Percentiles rank a stretch among this genome's conserved stretches.
Evolutionary conservation across 2,329 filamentous ascomycete species (phyloP).

Genomic region (Stachybotrys chartarum): DNA sequence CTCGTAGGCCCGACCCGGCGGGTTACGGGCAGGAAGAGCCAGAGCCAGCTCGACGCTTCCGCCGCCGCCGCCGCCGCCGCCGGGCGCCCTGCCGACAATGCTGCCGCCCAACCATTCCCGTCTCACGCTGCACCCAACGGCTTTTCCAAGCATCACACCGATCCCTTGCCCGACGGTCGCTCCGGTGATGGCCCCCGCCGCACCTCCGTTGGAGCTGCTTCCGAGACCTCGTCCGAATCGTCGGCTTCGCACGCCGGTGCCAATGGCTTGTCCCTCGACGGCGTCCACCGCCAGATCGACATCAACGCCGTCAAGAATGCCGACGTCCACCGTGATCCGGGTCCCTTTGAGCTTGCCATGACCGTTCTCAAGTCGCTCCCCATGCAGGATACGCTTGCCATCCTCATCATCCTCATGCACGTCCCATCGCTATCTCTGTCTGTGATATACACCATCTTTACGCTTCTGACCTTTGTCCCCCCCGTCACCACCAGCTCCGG

Average conservation of each 20-base stretch:
- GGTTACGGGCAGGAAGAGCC: slow-evolving; percentile 35
- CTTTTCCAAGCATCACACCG: slow-evolving; percentile 25
- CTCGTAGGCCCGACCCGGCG: slow-evolving; percentile 33
- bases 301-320: slow-evolving; percentile 62
- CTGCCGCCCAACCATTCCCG: slow-evolving; percentile 15
- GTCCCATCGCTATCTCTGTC: slow-evolving; percentile 83
- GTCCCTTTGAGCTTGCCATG: slow-evolving; percentile 68
- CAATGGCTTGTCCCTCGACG: slow-evolving; percentile 31
- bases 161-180: slow-evolving; percentile 30
- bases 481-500: slow-evolving; percentile 72
- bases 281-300: slow-evolving; percentile 59
- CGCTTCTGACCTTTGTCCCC: slow-evolving; percentile 85
- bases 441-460: slow-evolving; percentile 86
- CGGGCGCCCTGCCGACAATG: slow-evolving; percentile 24
- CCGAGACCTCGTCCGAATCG: slow-evolving; percentile 50
- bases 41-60: slow-evolving; percentile 33
- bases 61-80: slow-evolving; percentile 6
- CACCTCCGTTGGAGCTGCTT: slow-evolving; percentile 43
- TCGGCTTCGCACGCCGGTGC: slow-evolving; percentile 30
- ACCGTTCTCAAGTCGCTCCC: slow-evolving; percentile 88
- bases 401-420: slow-evolving; percentile 91
- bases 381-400: slow-evolving; percentile 90
- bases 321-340: slow-evolving; percentile 62
- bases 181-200: slow-evolving; percentile 34
- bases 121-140: slow-evolving; percentile 15